These are phyloP conservation scores for Fallopia convolvulus DNA, from an alignment of 148 eudicot species.

Conservation along the genomic window DNA sequence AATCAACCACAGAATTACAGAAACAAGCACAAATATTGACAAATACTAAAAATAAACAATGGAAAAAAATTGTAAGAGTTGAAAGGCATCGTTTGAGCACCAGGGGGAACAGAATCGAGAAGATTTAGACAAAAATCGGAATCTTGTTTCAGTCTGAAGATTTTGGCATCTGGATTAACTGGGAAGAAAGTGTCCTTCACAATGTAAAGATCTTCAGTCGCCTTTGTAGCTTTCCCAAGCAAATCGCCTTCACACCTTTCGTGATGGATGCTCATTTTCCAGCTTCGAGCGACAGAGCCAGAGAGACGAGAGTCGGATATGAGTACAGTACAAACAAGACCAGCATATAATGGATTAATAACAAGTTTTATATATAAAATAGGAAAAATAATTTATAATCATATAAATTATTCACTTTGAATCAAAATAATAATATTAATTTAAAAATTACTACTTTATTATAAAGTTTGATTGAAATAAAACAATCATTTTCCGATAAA, in stretches of 20 bases:
- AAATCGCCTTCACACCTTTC: conserved; percentile 25
- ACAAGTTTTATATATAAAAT: too few species aligned
- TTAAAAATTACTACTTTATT: too few species aligned
- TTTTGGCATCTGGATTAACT: conserved; percentile 49
- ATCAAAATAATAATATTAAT: too few species aligned
- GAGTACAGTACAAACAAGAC: too few species aligned
- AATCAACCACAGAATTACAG: background rate
- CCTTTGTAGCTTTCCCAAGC: conserved; percentile 32
- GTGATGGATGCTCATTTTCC: conserved; percentile 33
- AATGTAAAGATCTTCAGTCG: conserved; percentile 54
- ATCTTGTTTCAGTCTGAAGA: conserved; percentile 30
- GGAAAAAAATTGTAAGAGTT: background rate
- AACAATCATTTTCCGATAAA: too few species aligned
- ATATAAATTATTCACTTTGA: too few species aligned
- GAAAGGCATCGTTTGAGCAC: conserved; percentile 22
- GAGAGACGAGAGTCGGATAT: background rate
- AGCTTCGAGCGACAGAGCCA: background rate
- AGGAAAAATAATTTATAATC: too few species aligned
- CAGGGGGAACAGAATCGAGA: conserved; percentile 62
- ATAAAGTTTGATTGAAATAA: too few species aligned
- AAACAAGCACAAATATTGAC: background rate
- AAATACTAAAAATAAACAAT: background rate
- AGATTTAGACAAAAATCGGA: conserved; percentile 55
- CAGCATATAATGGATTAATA: too few species aligned
- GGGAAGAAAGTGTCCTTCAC: conserved; percentile 69